These are phyloP conservation scores for Lipomyces mesembrius DNA, from an alignment of 805 yeast genomes.

Conservation along the genomic window DNA sequence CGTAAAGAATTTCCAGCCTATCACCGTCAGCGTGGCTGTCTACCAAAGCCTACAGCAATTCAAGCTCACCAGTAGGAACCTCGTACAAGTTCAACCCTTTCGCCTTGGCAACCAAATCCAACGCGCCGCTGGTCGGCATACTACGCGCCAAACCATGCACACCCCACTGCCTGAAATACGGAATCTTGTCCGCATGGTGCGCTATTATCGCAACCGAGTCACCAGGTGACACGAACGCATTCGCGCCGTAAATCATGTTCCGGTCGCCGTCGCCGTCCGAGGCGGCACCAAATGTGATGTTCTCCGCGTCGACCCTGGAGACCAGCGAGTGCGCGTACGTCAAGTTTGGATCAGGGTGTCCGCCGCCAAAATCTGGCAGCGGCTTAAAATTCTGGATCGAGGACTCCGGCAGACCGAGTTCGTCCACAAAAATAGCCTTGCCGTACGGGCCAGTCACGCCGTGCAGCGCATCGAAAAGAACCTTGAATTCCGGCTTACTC, in stretches of 20 bases:
- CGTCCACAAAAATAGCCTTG: conserved; percentile 76
- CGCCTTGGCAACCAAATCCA: conserved; percentile 84
- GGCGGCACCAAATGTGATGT: conserved; percentile 94
- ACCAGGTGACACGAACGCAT: conserved; percentile 95
- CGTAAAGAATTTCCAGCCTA: conserved; percentile 90
- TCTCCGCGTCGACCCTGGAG: conserved; percentile 76
- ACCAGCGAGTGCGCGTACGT: conserved; percentile 92
- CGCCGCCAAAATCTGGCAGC: conserved; percentile 91
- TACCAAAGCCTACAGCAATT: background rate
- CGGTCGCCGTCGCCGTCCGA: conserved; percentile 99
- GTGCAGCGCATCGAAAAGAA: conserved; percentile 86
- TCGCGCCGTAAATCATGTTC: conserved; percentile 96
- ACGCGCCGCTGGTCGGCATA: conserved; percentile 96
- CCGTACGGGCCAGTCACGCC: conserved; percentile 99
- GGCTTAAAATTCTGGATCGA: conserved; percentile 82
- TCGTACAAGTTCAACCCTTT: conserved; percentile 81
- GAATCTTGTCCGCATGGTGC: conserved; percentile 80
- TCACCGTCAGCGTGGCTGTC: background rate
- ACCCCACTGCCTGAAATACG: conserved; percentile 87
- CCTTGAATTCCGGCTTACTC: conserved; percentile 60
- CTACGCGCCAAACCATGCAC: conserved; percentile 93
- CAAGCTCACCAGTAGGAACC: conserved; percentile 81
- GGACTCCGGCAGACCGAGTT: conserved; percentile 72
- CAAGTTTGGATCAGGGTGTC: conserved; percentile 97
- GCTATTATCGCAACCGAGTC: conserved; percentile 97